Evolutionary conservation across 2,329 filamentous ascomycete genomes (phyloP), one percentile per base, ranked within the genome.

Genomic region (Chaetomium sp.): DNA sequence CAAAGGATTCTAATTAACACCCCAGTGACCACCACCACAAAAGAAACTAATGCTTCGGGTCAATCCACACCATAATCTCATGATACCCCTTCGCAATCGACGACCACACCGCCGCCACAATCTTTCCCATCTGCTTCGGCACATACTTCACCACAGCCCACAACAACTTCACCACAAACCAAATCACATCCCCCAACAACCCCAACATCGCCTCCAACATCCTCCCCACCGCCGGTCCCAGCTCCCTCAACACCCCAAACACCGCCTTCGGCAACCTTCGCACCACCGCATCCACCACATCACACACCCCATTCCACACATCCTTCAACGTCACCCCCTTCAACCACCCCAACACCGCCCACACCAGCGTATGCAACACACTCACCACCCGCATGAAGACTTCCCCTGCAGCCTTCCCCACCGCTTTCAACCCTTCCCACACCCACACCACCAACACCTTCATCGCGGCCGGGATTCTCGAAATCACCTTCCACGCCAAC

Each of bases 271-370:
- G 65, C 35, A 69, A 54, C 7, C 56, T 62, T 12, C 65, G 52
- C 14, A 69, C 64, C 6, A 68, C 45, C 37, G 67, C 59, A 34
- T 58, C 44, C 2, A 62, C n/a, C 0, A 71, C 64, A 8, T 63
- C 59, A 41, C 61, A 58, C 35, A 75, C 58, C 19, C 71, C 72
- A 50, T 72, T 62, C 64, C 67, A 68, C 3, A 77, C 64, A 53
- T 77, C 73, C n/a, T 58, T 59, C n/a, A 72, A 57, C 4, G 71
- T 75, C 53, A 74, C 67, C 0, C 46, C 40, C 10, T 61, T 57
- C 57, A 76, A 70, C 55, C 70, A 72, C 3, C 62, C 63, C 3
- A 71, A 11, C 1, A 71, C 59, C 0, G 72, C 72, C 42, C 61
- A 61, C 0, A 70, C 4, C 1, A 64, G 58, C 1, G 74, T 76